Conservation (phyloP, 345 rosid species). For the Salix dunnii region DNA sequence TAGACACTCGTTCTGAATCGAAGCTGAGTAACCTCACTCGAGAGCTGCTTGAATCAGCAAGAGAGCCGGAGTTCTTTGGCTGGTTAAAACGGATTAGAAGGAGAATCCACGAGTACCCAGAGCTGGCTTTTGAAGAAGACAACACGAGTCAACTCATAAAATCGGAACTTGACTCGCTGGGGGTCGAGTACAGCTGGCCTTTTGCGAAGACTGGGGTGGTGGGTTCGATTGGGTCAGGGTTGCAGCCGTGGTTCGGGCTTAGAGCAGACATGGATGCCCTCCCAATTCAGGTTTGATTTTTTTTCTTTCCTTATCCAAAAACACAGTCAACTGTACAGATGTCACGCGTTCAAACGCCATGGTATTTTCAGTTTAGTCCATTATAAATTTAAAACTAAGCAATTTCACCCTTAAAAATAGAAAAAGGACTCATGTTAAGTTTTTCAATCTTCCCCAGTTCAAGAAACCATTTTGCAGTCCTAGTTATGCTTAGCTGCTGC, state of each 20-base stretch:
- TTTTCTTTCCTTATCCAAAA: too few relatives aligned
- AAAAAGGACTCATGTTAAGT: too few relatives aligned
- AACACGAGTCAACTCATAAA: conserved; percentile 38
- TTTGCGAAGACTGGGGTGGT: conserved; percentile 49
- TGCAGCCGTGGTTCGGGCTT: conserved; percentile 47
- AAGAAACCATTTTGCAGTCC: too few relatives aligned
- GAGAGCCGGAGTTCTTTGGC: conserved; percentile 35
- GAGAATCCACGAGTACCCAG: conserved; percentile 51
- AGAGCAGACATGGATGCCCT: conserved; percentile 66
- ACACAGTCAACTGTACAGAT: too few relatives aligned
- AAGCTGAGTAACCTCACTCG: conserved; percentile 20
- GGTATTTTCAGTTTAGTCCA: too few relatives aligned
- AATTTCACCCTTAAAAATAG: too few relatives aligned
- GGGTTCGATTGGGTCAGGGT: conserved; percentile 42
- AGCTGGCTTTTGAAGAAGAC: conserved; percentile 43
- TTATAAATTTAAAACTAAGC: too few relatives aligned
- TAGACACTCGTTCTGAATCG: background rate
- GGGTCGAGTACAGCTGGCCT: conserved; percentile 47
- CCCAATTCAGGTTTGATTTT: conserved; percentile 36
- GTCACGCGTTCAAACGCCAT: too few relatives aligned
- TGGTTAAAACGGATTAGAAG: conserved; percentile 42
- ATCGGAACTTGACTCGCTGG: conserved; percentile 39
- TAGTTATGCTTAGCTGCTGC: too few relatives aligned
- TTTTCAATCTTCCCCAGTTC: too few relatives aligned
- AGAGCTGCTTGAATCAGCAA: conserved; percentile 32